Evolutionary conservation across 306 rosid genomes (phyloP), one percentile per base, ranked within the genome.

Genomic region (Vigna unguiculata): DNA sequence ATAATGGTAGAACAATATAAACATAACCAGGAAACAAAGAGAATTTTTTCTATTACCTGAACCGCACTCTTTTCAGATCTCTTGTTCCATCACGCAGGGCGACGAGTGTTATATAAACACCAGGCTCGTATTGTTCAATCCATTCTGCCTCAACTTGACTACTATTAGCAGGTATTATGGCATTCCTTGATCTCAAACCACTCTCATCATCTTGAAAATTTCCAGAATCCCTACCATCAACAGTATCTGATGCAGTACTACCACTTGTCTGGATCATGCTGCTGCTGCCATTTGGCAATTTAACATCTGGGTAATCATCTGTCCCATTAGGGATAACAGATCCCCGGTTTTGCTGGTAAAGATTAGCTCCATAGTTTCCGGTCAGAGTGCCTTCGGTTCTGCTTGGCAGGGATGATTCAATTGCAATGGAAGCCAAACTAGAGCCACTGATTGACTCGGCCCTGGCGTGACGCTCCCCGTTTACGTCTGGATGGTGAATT

Each of bases 71-170:
- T 85, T 88, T 91, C 41, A 95, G 88, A 81, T 91, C 97, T 82
- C 97, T 86, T 10, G 97, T 93, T 82, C 97, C 91, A 66, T 95
- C 97, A 14, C 80, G 79, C 55, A 95, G 82, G 79, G 97, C 96
- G 40, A 83, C 87, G 5, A 95, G 93, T 51, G 99, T 95, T 80
- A 95, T 95, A 78, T 95, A 92, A 74, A 95, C 99, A 69, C 99
- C 99, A 15, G 90, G 89, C 84, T 95, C 99, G 57, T 92, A 95
- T 60, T 95, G 99, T 78, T 95, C 99, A 34, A 85, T 90, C 99
- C 99, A 89, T 81, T 95, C 99, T 57, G 97, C 97, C 83, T 95
- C 99, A 67, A 90, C 82, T 74, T 91, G 91, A 85, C 74, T 86
- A 74, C 77, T 78, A 55, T 81, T 85, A 53, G 71, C 69, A 57